Percentiles rank a stretch among this genome's conserved stretches.
These are phyloP conservation scores for Hymenoscyphus salicellus DNA, from an alignment of 2,329 filamentous ascomycete species.

Conservation along the genomic window DNA sequence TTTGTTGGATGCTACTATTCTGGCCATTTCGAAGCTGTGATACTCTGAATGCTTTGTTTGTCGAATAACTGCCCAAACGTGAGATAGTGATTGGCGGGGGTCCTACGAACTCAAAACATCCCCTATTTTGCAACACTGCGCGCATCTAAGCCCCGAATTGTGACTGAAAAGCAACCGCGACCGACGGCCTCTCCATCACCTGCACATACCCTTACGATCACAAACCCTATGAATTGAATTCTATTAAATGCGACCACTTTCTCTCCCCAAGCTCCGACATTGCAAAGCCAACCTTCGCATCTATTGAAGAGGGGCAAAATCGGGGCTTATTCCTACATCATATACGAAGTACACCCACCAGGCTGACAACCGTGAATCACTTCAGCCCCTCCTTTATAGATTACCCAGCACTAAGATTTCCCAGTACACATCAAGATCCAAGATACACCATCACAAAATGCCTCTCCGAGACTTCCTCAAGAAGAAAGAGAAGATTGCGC, in stretches of 20 bases:
- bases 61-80: neutral
- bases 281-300: slow-evolving; percentile 27
- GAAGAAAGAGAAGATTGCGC: slow-evolving; percentile 56
- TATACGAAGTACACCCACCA: neutral
- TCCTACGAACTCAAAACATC: slow-evolving; percentile 8
- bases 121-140: slow-evolving; percentile 7
- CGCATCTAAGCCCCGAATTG: neutral
- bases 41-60: neutral
- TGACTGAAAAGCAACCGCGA: slow-evolving; percentile 21
- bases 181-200: neutral
- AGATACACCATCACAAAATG: slow-evolving; percentile 43
- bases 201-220: neutral
- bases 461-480: slow-evolving; percentile 59
- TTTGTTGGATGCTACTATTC: neutral
- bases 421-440: neutral
- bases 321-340: slow-evolving; percentile 12
- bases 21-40: neutral
- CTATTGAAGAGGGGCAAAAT: slow-evolving; percentile 18
- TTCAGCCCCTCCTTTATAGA: neutral
- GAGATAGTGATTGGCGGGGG: neutral
- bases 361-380: slow-evolving; percentile 11
- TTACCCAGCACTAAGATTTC: neutral
- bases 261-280: slow-evolving; percentile 19
- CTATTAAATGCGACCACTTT: slow-evolving; percentile 12
- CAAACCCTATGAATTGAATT: neutral